Conservation (phyloP, 208 protist genomes). For the Kentomonas sorsogonicus region DNA sequence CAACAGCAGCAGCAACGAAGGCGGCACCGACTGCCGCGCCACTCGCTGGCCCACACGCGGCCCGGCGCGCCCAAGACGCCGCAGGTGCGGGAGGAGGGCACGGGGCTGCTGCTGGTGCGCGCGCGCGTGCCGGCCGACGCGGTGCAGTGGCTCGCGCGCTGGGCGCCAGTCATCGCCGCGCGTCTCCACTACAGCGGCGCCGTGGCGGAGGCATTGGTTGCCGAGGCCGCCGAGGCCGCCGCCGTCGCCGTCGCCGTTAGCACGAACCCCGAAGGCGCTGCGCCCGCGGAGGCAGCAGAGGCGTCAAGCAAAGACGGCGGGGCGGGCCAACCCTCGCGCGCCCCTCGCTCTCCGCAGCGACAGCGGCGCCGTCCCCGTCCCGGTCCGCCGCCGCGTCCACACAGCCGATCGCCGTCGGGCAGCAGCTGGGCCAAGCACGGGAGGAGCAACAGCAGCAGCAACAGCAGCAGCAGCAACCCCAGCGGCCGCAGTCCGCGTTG, state of each 20-base stretch:
- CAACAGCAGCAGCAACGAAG: conserved; percentile 6
- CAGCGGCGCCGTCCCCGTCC: not conserved
- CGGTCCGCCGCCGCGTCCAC: not conserved
- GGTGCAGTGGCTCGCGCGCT: conserved; percentile 23
- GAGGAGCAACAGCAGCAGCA: not conserved
- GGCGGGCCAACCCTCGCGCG: not conserved
- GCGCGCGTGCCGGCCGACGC: conserved; percentile 17
- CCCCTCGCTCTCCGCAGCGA: not conserved
- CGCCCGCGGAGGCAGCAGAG: not conserved
- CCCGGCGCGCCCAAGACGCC: conserved; percentile 1
- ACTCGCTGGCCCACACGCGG: conserved; percentile 16
- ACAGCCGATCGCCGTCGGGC: conserved; percentile 2
- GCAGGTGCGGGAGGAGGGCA: conserved; percentile 12
- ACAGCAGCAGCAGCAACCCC: not conserved
- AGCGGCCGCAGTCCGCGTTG: no score
- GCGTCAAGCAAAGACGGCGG: not conserved
- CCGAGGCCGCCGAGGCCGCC: not conserved
- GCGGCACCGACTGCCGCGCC: not conserved
- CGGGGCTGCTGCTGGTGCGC: conserved; percentile 18
- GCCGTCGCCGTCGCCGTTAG: not conserved
- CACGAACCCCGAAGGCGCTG: not conserved
- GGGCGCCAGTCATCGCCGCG: conserved; percentile 7
- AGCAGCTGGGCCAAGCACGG: not conserved
- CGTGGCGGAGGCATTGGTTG: conserved; percentile 8
- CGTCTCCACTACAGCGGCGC: conserved; percentile 20